These are phyloP conservation scores for Aspergillus pseudoviridinutans DNA, from an alignment of 2,329 filamentous ascomycete species.

Conservation along the genomic window DNA sequence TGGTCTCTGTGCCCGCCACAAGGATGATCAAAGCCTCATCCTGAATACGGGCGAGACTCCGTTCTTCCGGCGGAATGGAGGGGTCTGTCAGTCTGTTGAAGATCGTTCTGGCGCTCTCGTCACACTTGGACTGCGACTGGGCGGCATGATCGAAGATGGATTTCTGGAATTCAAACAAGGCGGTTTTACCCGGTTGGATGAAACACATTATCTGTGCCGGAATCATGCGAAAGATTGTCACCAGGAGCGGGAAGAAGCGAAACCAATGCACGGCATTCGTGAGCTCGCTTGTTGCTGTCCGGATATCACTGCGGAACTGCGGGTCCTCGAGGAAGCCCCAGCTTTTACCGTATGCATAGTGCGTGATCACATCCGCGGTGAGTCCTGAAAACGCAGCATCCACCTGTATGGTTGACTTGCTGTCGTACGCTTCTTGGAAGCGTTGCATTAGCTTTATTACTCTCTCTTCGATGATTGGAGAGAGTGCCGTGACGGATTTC, in stretches of 20 bases:
- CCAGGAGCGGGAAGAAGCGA: slow-evolving; percentile 16
- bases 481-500: slow-evolving; percentile 32
- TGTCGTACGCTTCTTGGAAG: slow-evolving; percentile 10
- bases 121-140: slow-evolving; percentile 3
- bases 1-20: slow-evolving; percentile 36
- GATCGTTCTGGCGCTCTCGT: slow-evolving; percentile 14
- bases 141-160: slow-evolving; percentile 1
- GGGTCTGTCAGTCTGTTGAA: slow-evolving; percentile 32
- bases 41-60: slow-evolving; percentile 26
- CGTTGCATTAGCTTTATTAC: slow-evolving; percentile 14
- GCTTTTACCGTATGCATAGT: slow-evolving; percentile 37
- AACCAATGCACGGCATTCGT: slow-evolving; percentile 21
- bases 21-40: slow-evolving; percentile 30
- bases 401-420: slow-evolving; percentile 9
- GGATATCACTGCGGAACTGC: slow-evolving; percentile 17
- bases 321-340: slow-evolving; percentile 28
- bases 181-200: slow-evolving; percentile 6
- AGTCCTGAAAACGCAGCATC: slow-evolving; percentile 21
- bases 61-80: slow-evolving; percentile 35
- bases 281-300: slow-evolving; percentile 17
- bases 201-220: slow-evolving; percentile 9
- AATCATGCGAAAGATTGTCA: slow-evolving; percentile 3
- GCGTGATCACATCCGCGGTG: slow-evolving; percentile 34
- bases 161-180: slow-evolving; percentile 13
- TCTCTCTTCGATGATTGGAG: slow-evolving; percentile 31